phyloP scores from a whole-genome alignment of 2,329 filamentous ascomycete species.

The Trichophyton mentagrophytes region DNA sequence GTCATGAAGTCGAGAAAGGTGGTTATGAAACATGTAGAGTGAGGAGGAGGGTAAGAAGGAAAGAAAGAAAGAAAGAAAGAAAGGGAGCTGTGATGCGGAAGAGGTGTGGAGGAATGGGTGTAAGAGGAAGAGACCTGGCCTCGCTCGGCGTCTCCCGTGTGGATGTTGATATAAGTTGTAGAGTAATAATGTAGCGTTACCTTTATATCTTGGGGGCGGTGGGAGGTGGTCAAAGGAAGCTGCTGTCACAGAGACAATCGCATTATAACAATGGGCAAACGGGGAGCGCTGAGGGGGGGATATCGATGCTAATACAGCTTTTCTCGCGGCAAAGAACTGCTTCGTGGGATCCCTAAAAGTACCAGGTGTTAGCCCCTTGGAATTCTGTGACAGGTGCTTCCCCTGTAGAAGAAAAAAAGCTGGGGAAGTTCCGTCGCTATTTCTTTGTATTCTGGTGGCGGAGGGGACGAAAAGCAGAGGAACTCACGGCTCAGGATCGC shows the following conservation, averaged over 20 bases:
- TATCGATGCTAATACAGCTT: neutral
- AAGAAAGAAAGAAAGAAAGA: neutral
- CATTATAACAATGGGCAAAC: conserved; percentile 1
- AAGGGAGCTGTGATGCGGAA: neutral
- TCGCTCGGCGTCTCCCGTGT: neutral
- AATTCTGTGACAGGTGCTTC: neutral
- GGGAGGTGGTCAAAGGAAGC: neutral
- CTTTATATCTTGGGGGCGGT: neutral
- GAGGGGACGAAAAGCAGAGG: neutral
- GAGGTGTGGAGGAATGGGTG: neutral
- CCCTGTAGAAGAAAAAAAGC: conserved; percentile 1
- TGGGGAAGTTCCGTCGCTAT: neutral
- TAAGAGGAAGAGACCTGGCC: neutral
- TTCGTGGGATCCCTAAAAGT: neutral
- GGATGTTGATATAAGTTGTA: neutral
- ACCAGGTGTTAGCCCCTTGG: neutral
- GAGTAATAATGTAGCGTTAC: neutral
- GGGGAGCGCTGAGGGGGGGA: neutral
- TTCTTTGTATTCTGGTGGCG: conserved; percentile 1
- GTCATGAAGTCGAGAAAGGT: conserved; percentile 28
- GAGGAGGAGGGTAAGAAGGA: neutral
- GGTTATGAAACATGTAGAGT: conserved; percentile 27
- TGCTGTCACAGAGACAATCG: neutral
- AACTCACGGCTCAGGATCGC: neutral
- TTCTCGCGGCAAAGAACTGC: neutral